Evolutionary conservation across 2,329 filamentous ascomycete species (phyloP), one percentile per base, ranked within the genome.

Genomic region (Fusarium virguliforme): DNA sequence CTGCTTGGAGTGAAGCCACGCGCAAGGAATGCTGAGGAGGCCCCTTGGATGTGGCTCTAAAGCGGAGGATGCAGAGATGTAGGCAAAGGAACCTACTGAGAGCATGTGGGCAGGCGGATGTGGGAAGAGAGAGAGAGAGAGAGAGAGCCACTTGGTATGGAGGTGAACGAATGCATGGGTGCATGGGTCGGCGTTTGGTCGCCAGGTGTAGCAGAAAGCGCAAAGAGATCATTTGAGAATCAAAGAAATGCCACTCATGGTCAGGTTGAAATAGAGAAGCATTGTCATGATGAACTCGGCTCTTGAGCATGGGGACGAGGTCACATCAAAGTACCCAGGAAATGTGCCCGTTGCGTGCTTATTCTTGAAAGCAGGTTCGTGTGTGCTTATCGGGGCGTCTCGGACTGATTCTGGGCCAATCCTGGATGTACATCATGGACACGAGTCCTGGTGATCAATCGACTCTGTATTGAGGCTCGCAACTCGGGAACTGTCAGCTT

Each of bases 121-220:
- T 37, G 57, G 67, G 57, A 72, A 62, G 68, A 18, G 18, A 18
- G 18, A 18, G 18, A 18, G 18, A 18, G 18, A 18, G 18, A 18
- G 18, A 18, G 18, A 18, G 18, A 65, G 72, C 59, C 63, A 70
- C 63, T 64, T 53, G 70, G 54, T 58, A 72, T 67, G 61, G 65
- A 71, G 57, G 65, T 68, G 70, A 70, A 67, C 54, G 58, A 64
- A 70, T 71, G 62, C 67, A 71, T 75, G 59, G 65, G 70, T 71
- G 62, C 67, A 71, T 75, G 59, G 64, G 70, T 65, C 58, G 66
- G 64, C 70, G 67, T 70, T 73, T 67, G 64, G 65, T 72, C 70
- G 73, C 66, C 67, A 74, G 51, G 66, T 74, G 74, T 74, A 76
- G 73, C 66, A 73, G 74, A 75, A 73, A 76, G 46, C 64, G 74